Evolutionary conservation across 2,329 filamentous ascomycete species (phyloP), one percentile per base, ranked within the genome.

Genomic region (Fusarium agapanthi): DNA sequence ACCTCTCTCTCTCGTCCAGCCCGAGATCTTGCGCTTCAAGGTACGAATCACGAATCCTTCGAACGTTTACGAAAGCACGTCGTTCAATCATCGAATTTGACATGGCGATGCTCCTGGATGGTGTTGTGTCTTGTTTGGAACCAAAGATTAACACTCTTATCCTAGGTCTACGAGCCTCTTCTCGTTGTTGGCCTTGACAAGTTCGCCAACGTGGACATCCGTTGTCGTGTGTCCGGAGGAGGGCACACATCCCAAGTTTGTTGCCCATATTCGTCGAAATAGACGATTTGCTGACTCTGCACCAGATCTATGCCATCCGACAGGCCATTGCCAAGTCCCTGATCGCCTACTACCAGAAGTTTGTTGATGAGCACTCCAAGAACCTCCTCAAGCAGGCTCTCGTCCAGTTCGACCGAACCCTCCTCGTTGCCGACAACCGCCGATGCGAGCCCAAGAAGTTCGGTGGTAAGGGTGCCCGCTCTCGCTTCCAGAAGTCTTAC

Each of bases 341-440:
- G 67, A 82, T 84, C 79, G 82, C 95, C 86, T 98, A 98, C 93
- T 98, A 98, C 93, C 95, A 98, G 89, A 98, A 99, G 91, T 99
- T 92, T 89, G 94, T 98, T 87, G 96, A 99, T 84, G 96, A 99
- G 93, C 95, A 98, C 93, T 94, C 93, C 89, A 99, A 99, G 93
- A 98, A 98, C 92, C 90, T 95, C 88, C 91, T 99, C 83, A 99
- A 98, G 94, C 93, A 95, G 88, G 93, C 94, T 79, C 92, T 99
- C 80, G 93, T 95, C 83, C 91, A 95, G 86, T 99, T 95, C 90
- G 95, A 97, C 90, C 92, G 95, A 83, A 97, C 95, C 84, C 92
- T 99, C 79, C 93, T 99, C 83, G 96, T 99, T 82, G 96, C 96
- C 86, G 96, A 99, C 88, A 98, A 97, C 93, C 93, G 96, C 86